Base-by-base conservation (phyloP, 768 basidiomycete genomes). In the Suillus occidentalis region DNA sequence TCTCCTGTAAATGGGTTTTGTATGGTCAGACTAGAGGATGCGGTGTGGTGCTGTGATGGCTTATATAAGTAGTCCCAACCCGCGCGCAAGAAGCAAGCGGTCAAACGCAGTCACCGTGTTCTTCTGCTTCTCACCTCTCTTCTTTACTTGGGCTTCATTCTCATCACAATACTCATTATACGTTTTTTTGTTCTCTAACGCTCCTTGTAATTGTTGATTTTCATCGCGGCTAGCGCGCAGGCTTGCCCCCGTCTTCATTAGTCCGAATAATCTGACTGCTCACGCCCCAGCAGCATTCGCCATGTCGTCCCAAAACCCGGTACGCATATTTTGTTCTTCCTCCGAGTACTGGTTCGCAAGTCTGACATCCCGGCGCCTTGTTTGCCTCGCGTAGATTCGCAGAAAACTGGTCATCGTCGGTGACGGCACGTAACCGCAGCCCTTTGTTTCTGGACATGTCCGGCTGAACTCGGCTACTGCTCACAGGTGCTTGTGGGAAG, bases 351-450 rank as follows among this genome's bases (percentile, higher is more conserved):
- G 12, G 42, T 60, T 50, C 53, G 28, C 63, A 37, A n/a, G 43
- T 50, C 66, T 55, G 49, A 45, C 50, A 45, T 68, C 55, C 55
- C 62, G 40, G 49, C 49, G 25, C 49, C 34, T 43, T 60, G n/a
- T 58, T 61, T 40, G 42, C 63, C 66, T 43, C 40, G 45, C 34
- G 39, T 69, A 97, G 94, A 92, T 98, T 77, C 89, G 94, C 71
- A 86, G 95, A 72, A 98, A 98, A 81, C 83, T 98, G 65, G 95
- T 97, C 79, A 95, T 95, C 75, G 95, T 98, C 67, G 97, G 97
- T 70, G 97, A 99, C 79, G 97, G 97, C 82, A 83, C 75, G 88
- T 83, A 70, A 53, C 57, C 42, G 20, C 55, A 47, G 34, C 52
- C 18, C 20, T 45, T 52, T 59, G 28, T 49, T 14, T 63, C 56